These are phyloP conservation scores for Colletotrichum orchidophilum DNA, from an alignment of 2,329 filamentous ascomycete genomes.

Conservation along the genomic window DNA sequence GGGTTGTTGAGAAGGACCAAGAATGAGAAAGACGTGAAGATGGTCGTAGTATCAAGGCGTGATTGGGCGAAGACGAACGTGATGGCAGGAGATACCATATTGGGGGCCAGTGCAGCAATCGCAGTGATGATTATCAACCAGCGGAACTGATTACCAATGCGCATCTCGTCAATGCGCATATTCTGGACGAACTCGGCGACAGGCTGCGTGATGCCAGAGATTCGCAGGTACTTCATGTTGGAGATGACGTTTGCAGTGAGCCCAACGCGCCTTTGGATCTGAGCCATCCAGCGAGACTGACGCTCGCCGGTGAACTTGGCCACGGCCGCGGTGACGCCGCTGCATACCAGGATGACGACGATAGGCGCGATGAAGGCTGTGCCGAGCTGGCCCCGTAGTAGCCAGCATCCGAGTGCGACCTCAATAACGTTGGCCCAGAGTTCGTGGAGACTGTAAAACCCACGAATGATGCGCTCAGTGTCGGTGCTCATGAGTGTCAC, in stretches of 20 bases:
- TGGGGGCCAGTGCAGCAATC: conserved; percentile 45
- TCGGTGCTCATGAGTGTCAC: conserved; percentile 52
- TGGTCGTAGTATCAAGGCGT: conserved; percentile 38
- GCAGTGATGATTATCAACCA: conserved; percentile 40
- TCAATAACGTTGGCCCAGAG: conserved; percentile 47
- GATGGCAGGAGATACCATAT: conserved; percentile 47
- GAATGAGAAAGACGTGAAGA: conserved; percentile 46
- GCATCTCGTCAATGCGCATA: conserved; percentile 39
- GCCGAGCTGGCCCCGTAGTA: conserved; percentile 45
- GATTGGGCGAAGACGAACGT: conserved; percentile 41
- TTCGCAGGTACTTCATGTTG: conserved; percentile 41
- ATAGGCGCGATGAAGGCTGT: conserved; percentile 44
- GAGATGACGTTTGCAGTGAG: conserved; percentile 37
- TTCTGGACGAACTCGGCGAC: conserved; percentile 38
- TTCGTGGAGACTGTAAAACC: conserved; percentile 43
- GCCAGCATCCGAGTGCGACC: conserved; percentile 43
- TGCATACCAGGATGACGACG: conserved; percentile 39
- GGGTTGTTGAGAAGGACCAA: conserved; percentile 46
- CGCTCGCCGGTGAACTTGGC: conserved; percentile 36
- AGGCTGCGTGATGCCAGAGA: conserved; percentile 43
- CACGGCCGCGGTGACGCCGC: conserved; percentile 29
- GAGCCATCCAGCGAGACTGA: conserved; percentile 43
- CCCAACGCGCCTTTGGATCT: conserved; percentile 41
- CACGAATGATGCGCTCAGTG: conserved; percentile 45
- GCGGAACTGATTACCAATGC: conserved; percentile 36